phyloP scores from a whole-genome alignment of 2,329 filamentous ascomycete genomes.

The Beauveria sp. region DNA sequence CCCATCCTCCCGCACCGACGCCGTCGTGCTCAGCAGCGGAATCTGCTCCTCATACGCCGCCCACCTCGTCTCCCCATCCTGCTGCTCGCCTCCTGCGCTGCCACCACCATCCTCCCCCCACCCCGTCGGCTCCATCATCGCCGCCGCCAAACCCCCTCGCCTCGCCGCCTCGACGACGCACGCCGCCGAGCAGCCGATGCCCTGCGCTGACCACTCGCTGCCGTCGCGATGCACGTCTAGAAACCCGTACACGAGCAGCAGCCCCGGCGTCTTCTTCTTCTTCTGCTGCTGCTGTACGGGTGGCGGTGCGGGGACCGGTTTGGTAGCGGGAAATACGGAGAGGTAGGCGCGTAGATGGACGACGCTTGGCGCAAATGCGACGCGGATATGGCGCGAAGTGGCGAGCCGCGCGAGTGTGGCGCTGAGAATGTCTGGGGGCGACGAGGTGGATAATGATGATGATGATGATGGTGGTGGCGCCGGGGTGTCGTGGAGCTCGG shows the following conservation, averaged over 20 bases:
- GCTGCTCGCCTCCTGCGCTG: background rate
- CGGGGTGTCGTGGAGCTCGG: constrained; percentile 33
- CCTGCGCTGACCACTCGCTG: constrained; percentile 70
- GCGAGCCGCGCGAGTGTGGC: constrained; percentile 64
- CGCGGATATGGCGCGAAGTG: constrained; percentile 58
- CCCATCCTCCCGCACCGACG: constrained; percentile 40
- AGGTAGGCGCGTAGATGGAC: constrained; percentile 73
- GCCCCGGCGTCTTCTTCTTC: constrained; percentile 24
- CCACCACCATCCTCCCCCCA: constrained; percentile 20
- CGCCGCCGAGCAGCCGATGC: constrained; percentile 55
- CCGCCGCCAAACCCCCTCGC: constrained; percentile 34
- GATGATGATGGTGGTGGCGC: background rate
- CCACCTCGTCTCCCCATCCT: background rate
- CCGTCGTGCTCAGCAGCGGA: constrained; percentile 54
- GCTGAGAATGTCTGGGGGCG: constrained; percentile 37
- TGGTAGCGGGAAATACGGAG: constrained; percentile 42
- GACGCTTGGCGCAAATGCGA: constrained; percentile 68
- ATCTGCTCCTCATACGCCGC: constrained; percentile 38
- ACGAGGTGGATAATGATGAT: background rate
- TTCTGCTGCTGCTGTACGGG: constrained; percentile 6
- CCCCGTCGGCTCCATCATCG: constrained; percentile 38
- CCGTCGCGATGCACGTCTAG: constrained; percentile 59
- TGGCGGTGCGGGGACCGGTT: constrained; percentile 30
- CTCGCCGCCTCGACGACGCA: constrained; percentile 53
- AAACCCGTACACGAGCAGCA: constrained; percentile 57